A percentile compares a stretch with the other conserved stretches of the same genome.
Evolutionary conservation across 495 filamentous ascomycete genomes (phyloP).

Genomic region (Podospora tetraspora): DNA sequence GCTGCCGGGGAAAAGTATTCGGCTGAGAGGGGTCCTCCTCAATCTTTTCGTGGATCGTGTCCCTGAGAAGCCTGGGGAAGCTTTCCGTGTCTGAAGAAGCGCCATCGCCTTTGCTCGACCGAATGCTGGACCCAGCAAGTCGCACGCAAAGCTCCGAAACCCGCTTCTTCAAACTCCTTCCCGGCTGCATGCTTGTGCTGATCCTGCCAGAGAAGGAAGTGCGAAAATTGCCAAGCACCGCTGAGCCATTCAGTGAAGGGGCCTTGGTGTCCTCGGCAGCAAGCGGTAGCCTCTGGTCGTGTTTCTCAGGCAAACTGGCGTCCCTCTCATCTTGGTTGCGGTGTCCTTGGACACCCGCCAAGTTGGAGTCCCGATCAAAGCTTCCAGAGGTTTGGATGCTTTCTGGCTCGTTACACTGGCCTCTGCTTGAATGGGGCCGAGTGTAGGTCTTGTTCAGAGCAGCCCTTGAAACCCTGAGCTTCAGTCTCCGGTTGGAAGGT

Average conservation of each 20-base stretch:
- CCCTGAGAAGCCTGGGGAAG: not conserved
- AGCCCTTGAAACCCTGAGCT: conserved; percentile 26
- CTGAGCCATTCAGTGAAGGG: not conserved
- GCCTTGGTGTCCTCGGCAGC: not conserved
- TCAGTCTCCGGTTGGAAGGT: conserved; percentile 14
- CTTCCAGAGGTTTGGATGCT: not conserved
- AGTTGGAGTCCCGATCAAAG: not conserved
- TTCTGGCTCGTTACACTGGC: not conserved
- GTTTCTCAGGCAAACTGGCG: not conserved
- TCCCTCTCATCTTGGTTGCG: not conserved
- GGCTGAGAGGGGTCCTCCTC: not conserved
- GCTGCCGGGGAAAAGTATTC: not conserved
- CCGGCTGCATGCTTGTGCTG: conserved; percentile 12
- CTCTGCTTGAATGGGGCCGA: not conserved
- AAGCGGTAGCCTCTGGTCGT: not conserved
- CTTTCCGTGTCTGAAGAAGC: not conserved
- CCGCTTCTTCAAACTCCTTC: conserved; percentile 19
- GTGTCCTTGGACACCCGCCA: not conserved
- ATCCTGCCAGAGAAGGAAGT: conserved; percentile 13
- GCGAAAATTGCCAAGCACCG: not conserved
- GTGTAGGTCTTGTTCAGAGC: conserved; percentile 15
- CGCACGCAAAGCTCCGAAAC: conserved; percentile 23
- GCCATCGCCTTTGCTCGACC: not conserved
- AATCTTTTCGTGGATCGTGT: not conserved
- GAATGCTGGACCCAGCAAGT: conserved; percentile 16